These are phyloP conservation scores for Arachnopeziza araneosa DNA, from an alignment of 2,329 filamentous ascomycete species.

Conservation along the genomic window DNA sequence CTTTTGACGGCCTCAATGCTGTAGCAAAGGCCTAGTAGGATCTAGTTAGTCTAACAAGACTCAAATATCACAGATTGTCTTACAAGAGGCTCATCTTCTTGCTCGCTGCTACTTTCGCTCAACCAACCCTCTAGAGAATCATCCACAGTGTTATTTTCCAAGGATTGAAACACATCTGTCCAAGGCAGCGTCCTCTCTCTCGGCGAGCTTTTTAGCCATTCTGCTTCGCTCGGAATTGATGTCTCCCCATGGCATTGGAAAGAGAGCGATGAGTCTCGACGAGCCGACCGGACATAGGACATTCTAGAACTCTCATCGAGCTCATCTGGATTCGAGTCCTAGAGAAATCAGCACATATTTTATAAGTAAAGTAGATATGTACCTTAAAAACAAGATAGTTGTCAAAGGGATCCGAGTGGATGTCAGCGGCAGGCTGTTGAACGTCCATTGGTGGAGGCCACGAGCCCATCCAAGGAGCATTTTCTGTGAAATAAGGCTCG, in stretches of 20 bases:
- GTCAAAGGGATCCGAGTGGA: not conserved
- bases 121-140: constrained; percentile 21
- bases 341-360: not conserved
- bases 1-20: constrained; percentile 18
- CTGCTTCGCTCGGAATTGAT: not conserved
- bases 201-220: not conserved
- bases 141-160: not conserved
- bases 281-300: not conserved
- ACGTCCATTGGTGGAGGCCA: not conserved
- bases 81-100: constrained; percentile 21
- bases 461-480: constrained; percentile 3
- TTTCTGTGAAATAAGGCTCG: constrained; percentile 13
- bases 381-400: not conserved
- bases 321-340: not conserved
- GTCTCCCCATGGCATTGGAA: constrained; percentile 23
- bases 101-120: constrained; percentile 17
- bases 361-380: not conserved
- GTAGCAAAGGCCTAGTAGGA: constrained; percentile 20
- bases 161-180: not conserved
- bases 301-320: not conserved
- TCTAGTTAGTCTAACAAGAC: not conserved
- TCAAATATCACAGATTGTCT: not conserved
- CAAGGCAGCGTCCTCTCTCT: not conserved
- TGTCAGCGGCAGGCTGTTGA: not conserved
- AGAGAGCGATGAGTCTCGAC: constrained; percentile 20